Percentiles rank a stretch among this genome's conserved stretches.
Evolutionary conservation across 352 stramenopile species (phyloP).

Genomic region (Phytophthora aleatoria): DNA sequence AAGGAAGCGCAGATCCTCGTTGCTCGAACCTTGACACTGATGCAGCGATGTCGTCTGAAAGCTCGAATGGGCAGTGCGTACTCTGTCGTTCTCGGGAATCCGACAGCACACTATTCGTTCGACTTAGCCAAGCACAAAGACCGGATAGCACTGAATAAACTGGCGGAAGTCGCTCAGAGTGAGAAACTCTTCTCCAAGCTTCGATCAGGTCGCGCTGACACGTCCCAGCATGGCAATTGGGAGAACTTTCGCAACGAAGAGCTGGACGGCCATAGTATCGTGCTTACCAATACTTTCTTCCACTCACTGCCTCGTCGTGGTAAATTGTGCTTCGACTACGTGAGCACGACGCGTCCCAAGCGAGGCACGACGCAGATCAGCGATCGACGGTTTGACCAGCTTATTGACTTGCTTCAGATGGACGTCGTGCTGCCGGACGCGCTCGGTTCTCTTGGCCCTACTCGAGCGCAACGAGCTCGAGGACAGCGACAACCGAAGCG

Average conservation of each 20-base stretch:
- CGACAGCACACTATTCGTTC: conserved; percentile 82
- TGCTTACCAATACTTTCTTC: conserved; percentile 83
- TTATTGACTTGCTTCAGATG: conserved; percentile 71
- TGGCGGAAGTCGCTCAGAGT: conserved; percentile 84
- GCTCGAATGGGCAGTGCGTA: conserved; percentile 83
- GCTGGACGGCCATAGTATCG: conserved; percentile 71
- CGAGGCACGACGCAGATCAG: conserved; percentile 65
- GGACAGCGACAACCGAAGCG: conserved; percentile 15
- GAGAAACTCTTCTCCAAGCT: conserved; percentile 81
- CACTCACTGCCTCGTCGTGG: conserved; percentile 66
- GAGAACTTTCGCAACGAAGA: conserved; percentile 93
- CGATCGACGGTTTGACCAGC: conserved; percentile 69
- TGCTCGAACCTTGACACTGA: conserved; percentile 63
- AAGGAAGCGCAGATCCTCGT: conserved; percentile 80
- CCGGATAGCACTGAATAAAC: conserved; percentile 70
- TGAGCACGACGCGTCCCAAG: conserved; percentile 80
- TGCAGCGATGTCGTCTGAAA: conserved; percentile 79
- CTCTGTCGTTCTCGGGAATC: conserved; percentile 83
- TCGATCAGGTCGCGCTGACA: conserved; percentile 64
- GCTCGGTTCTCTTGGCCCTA: conserved; percentile 21
- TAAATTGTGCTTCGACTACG: conserved; percentile 91
- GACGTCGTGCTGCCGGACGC: conserved; percentile 34
- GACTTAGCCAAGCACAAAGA: conserved; percentile 81
- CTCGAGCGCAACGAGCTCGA: conserved; percentile 17
- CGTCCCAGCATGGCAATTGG: conserved; percentile 90